Percentiles rank a stretch among this genome's conserved stretches.
Conservation (phyloP, 805 yeast species). For the Saturnispora quitensis region DNA sequence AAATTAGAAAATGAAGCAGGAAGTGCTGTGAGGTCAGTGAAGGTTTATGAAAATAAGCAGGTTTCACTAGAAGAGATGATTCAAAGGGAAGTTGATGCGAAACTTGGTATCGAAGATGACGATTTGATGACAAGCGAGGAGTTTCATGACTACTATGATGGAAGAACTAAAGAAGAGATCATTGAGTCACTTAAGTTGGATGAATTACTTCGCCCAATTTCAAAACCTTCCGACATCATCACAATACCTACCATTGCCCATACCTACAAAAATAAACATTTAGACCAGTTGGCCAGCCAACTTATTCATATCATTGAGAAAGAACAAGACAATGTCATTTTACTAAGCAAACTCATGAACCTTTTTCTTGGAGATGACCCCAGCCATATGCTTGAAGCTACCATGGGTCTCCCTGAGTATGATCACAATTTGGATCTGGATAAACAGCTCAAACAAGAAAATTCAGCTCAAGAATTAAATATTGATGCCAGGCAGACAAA, state of each 20-base stretch:
- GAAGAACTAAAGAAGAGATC: conserved; percentile 22
- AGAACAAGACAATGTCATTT: conserved; percentile 72
- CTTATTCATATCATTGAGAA: conserved; percentile 69
- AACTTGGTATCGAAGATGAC: conserved; percentile 20
- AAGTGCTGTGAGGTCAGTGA: conserved; percentile 16
- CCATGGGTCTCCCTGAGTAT: conserved; percentile 57
- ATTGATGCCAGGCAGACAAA: conserved; percentile 13
- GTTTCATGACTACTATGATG: conserved; percentile 15
- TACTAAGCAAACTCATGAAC: conserved; percentile 61
- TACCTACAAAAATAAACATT: conserved; percentile 51
- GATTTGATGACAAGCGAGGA: conserved; percentile 1
- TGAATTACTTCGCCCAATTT: conserved; percentile 64
- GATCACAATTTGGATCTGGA: conserved; percentile 48
- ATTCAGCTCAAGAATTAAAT: conserved; percentile 15
- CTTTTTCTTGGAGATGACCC: conserved; percentile 86
- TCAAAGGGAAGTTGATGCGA: conserved; percentile 22
- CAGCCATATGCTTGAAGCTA: conserved; percentile 50
- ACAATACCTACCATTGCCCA: conserved; percentile 58
- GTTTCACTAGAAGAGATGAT: conserved; percentile 20
- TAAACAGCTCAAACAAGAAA: conserved; percentile 16
- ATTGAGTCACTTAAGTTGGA: conserved; percentile 44
- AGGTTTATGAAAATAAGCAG: conserved; percentile 21
- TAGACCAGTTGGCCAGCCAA: conserved; percentile 56
- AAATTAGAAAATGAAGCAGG: conserved; percentile 14
- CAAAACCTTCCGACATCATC: conserved; percentile 71